Conservation (phyloP, 31 red algal species). For the Odonthalia washingtoniensis region DNA sequence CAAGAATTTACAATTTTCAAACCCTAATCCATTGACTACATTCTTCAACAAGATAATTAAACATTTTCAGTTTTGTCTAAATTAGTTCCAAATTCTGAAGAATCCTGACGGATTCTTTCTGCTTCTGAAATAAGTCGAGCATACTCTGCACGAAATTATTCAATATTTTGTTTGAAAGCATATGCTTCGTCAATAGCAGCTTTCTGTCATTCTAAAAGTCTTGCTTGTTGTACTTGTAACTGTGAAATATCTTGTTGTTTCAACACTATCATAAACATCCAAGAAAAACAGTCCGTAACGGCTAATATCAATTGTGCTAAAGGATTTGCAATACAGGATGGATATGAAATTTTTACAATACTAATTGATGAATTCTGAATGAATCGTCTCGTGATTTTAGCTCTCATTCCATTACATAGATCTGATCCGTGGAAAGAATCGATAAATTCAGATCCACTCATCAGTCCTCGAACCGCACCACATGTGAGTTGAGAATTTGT, state of each 20-base stretch:
- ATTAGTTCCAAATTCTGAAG: slow-evolving; percentile 66
- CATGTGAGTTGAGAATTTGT: slow-evolving; percentile 49
- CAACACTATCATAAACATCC: slow-evolving; percentile 65
- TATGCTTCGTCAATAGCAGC: slow-evolving; percentile 50
- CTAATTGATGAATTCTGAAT: slow-evolving; percentile 70
- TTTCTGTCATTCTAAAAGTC: slow-evolving; percentile 62
- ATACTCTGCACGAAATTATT: slow-evolving; percentile 66
- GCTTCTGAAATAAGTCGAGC: slow-evolving; percentile 72
- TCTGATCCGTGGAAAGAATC: slow-evolving; percentile 70
- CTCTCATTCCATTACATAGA: slow-evolving; percentile 46
- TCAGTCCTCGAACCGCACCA: slow-evolving; percentile 65
- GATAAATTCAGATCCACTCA: slow-evolving; percentile 84
- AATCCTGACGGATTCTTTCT: slow-evolving; percentile 69
- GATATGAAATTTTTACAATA: slow-evolving; percentile 63
- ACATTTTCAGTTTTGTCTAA: slow-evolving; percentile 68
- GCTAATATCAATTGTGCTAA: slow-evolving; percentile 84
- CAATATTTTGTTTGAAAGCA: slow-evolving; percentile 55
- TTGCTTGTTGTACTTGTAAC: slow-evolving; percentile 69
- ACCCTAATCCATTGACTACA: slow-evolving; percentile 77
- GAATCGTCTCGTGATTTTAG: slow-evolving; percentile 53
- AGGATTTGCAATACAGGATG: slow-evolving; percentile 72
- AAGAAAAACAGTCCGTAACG: slow-evolving; percentile 64
- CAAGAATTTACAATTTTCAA: slow-evolving; percentile 53
- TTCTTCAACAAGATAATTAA: slow-evolving; percentile 77
- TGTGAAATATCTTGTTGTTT: slow-evolving; percentile 66